phyloP scores from a whole-genome alignment of 2,329 filamentous ascomycete genomes.

The Penicillium olsonii region DNA sequence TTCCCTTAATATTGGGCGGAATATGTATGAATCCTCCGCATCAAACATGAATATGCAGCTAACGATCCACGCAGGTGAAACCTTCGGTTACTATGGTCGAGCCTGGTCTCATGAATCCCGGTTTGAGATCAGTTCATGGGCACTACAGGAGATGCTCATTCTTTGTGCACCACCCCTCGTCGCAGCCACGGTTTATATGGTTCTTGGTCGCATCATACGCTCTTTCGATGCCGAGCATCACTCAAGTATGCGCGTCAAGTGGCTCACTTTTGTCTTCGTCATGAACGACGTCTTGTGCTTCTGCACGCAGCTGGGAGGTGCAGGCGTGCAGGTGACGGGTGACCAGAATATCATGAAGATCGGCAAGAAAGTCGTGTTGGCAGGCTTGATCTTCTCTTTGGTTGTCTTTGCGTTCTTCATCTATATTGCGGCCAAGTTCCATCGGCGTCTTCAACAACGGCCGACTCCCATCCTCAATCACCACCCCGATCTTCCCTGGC shows the following conservation, averaged over 20 bases:
- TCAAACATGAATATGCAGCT: neutral
- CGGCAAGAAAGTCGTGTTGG: slow-evolving; percentile 30
- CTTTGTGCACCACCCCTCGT: slow-evolving; percentile 45
- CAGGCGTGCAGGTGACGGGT: slow-evolving; percentile 31
- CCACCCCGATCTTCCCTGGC: slow-evolving; percentile 26
- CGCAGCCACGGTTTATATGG: slow-evolving; percentile 41
- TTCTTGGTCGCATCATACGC: slow-evolving; percentile 42
- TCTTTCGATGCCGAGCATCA: slow-evolving; percentile 37
- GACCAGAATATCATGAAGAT: slow-evolving; percentile 21
- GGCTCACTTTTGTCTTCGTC: slow-evolving; percentile 43
- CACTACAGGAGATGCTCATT: slow-evolving; percentile 41
- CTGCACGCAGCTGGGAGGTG: slow-evolving; percentile 35
- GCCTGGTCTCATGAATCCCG: slow-evolving; percentile 34
- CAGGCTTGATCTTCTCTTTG: slow-evolving; percentile 31
- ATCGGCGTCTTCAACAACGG: slow-evolving; percentile 16
- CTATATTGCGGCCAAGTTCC: slow-evolving; percentile 25
- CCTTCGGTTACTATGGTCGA: slow-evolving; percentile 40
- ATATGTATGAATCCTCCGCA: slow-evolving; percentile 32
- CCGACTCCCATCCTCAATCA: slow-evolving; percentile 20
- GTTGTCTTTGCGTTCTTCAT: slow-evolving; percentile 32
- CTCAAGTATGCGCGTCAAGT: slow-evolving; percentile 35
- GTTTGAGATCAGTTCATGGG: slow-evolving; percentile 31
- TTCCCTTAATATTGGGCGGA: slow-evolving; percentile 39
- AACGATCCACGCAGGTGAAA: slow-evolving; percentile 28
- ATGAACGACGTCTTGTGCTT: slow-evolving; percentile 39